phyloP scores from a whole-genome alignment of 768 basidiomycete species.

The Lanmaoa rubissima region DNA sequence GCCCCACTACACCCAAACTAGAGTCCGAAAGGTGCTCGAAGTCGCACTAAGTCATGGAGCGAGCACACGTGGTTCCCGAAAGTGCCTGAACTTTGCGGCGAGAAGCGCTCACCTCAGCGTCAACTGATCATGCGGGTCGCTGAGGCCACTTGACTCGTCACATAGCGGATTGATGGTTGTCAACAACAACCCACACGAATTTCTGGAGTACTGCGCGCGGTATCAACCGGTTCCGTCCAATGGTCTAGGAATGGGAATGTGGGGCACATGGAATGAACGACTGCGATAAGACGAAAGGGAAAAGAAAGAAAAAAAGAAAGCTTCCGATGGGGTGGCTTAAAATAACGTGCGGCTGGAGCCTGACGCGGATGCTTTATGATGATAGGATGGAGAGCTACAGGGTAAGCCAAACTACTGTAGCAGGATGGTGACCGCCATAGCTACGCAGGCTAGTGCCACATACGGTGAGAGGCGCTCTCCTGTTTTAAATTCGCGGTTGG shows the following conservation, averaged over 20 bases:
- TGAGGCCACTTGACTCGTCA: not conserved
- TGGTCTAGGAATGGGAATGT: not conserved
- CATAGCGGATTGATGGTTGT: not conserved
- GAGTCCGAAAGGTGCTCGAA: no score
- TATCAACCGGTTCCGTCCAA: not conserved
- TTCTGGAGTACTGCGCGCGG: not conserved
- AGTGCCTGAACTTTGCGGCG: no score
- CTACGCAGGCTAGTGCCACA: constrained; percentile 87
- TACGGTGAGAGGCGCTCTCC: constrained; percentile 96
- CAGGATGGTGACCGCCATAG: constrained; percentile 83
- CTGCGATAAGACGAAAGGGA: not conserved
- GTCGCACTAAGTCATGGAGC: not conserved
- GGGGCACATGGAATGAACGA: not conserved
- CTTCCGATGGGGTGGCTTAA: not conserved
- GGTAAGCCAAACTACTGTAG: constrained; percentile 32
- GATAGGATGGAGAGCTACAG: not conserved
- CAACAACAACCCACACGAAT: not conserved
- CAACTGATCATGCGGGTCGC: not conserved
- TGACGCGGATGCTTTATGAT: not conserved
- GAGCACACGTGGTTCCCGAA: not conserved
- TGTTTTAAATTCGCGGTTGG: constrained; percentile 30
- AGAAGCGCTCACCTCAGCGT: not conserved
- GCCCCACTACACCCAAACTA: not conserved
- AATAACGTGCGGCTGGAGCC: not conserved
- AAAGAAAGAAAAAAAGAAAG: not conserved